Evolutionary conservation across 2,329 filamentous ascomycete species (phyloP), one percentile per base, ranked within the genome.

Genomic region (Xylaria sp.): DNA sequence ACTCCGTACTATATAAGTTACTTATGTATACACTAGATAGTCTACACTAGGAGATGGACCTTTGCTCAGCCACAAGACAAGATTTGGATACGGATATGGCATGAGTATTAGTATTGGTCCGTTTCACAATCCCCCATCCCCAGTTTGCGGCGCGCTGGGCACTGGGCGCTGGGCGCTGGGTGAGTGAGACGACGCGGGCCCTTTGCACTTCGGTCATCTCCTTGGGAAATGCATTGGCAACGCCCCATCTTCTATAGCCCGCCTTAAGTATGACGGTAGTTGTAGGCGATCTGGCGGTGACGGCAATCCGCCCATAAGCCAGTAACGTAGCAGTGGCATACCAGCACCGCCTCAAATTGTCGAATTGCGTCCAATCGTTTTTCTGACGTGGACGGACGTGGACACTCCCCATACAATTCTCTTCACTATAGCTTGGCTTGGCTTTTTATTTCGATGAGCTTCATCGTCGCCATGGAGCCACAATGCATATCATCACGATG

Each of bases 231-330:
- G 63, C 68, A 59, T 55, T 59, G 54, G 64, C 18, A 65, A 57
- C 69, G 64, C 60, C 69, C 50, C 69, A 66, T 32, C 29, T 16
- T 40, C 58, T 47, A 65, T 66, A 65, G 37, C 62, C 66, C 66
- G 63, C 40, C 64, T 42, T 42, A n/a, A n/a, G n/a, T n/a, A 53
- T 55, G 60, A 59, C 54, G 70, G 70, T 65, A 69, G 66, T 66
- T 58, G 63, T 35, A 59, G 50, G 70, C 71, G 69, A 69, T 73
- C 69, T 72, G 60, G 71, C 71, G 71, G 71, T 73, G 71, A 73
- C 71, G 44, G 68, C 61, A 62, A 65, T 60, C 60, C 35, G 60
- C 57, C 54, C 63, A 61, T 63, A 68, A 60, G 55, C 65, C 27
- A 61, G 71, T 65, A 73, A 71, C 67, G 71, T 73, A 65, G 65